Evolutionary conservation across 176 grass and related monocot species (phyloP).

Genomic region (Phoenix roebelenii): DNA sequence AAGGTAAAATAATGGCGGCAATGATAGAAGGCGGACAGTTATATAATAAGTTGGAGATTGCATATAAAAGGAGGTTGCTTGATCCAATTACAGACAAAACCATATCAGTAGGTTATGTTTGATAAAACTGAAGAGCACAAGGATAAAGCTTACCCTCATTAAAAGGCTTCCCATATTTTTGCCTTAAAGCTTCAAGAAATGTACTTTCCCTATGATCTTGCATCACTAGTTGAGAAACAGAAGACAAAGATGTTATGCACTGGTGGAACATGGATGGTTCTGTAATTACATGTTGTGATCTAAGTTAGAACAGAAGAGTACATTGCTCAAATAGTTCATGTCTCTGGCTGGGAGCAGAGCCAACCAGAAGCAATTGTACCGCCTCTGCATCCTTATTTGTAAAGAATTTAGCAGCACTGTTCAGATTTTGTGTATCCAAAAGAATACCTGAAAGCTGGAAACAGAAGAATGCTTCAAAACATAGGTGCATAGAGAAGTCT

Average conservation of each 20-base stretch:
- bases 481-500: not conserved
- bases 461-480: not conserved
- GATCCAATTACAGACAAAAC: too few relatives aligned
- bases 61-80: too few relatives aligned
- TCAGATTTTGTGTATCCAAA: constrained; percentile 47
- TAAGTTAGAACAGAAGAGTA: constrained; percentile 23
- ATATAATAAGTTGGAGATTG: too few relatives aligned
- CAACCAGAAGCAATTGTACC: constrained; percentile 36
- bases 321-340: constrained; percentile 55
- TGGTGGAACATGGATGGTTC: not conserved
- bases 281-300: not conserved
- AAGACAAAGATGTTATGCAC: constrained; percentile 15
- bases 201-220: constrained; percentile 41
- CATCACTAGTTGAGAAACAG: constrained; percentile 35
- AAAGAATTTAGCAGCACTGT: constrained; percentile 20
- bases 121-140: too few relatives aligned
- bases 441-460: constrained; percentile 65
- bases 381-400: constrained; percentile 57
- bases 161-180: constrained; percentile 29
- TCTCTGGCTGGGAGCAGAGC: constrained; percentile 25
- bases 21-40: too few relatives aligned
- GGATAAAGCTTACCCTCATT: constrained; percentile 21
- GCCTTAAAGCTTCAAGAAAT: constrained; percentile 45
- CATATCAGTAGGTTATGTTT: too few relatives aligned
- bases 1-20: too few relatives aligned